Percentiles rank a stretch among this genome's conserved stretches.
phyloP scores from a whole-genome alignment of 192 early-diverging fungal genomes.

The Backusella luteola region DNA sequence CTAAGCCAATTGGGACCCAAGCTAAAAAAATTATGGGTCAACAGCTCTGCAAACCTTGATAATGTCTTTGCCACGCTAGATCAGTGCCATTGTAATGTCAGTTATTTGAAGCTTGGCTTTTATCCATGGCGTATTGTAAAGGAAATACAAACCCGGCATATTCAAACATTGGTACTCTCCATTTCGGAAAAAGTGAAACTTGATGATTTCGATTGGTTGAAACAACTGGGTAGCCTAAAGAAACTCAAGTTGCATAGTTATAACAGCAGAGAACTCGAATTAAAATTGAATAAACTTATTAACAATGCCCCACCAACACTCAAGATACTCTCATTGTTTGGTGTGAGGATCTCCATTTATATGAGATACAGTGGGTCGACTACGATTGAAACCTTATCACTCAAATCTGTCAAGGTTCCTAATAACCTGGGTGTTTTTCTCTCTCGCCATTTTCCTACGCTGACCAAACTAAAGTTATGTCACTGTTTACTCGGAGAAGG shows the following conservation, averaged over 20 bases:
- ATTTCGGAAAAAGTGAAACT: not conserved
- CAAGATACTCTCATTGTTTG: not conserved
- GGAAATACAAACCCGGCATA: too few relatives aligned
- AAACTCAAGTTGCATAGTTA: not conserved
- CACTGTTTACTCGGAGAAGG: not conserved
- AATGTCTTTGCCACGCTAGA: too few relatives aligned
- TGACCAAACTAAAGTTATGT: not conserved
- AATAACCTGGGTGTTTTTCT: not conserved
- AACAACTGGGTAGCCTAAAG: not conserved
- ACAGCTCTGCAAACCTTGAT: too few relatives aligned
- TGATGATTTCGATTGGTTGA: not conserved
- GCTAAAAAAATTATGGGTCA: too few relatives aligned
- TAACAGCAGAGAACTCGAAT: not conserved
- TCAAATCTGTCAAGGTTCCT: not conserved
- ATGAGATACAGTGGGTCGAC: not conserved
- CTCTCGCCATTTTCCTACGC: not conserved
- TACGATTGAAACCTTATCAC: not conserved
- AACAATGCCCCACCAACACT: not conserved
- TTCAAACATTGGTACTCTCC: not conserved
- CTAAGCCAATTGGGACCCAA: too few relatives aligned
- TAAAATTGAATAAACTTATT: not conserved
- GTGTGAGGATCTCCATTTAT: not conserved
- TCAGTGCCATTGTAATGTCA: too few relatives aligned
- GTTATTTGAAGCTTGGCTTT: too few relatives aligned
- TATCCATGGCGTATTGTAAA: too few relatives aligned